These are phyloP conservation scores for Candida maris DNA, from an alignment of 805 yeast species.

Conservation along the genomic window DNA sequence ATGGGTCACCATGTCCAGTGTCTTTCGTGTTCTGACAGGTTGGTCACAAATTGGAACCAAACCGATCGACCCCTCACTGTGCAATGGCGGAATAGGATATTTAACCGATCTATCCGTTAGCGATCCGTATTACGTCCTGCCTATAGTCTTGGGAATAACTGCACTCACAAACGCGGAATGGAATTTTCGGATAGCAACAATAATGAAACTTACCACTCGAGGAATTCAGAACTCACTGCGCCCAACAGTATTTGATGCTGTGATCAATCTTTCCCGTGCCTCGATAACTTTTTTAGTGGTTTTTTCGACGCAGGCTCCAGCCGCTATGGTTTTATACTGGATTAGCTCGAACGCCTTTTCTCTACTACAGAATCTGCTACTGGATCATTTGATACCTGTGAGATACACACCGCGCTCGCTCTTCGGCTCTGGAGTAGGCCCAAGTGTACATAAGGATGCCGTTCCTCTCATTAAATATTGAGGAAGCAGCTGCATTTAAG, in stretches of 20 bases:
- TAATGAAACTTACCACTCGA: constrained; percentile 40
- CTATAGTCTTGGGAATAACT: constrained; percentile 65
- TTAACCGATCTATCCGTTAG: constrained; percentile 51
- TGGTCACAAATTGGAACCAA: constrained; percentile 42
- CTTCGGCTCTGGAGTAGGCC: constrained; percentile 9
- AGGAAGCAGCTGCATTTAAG: not conserved
- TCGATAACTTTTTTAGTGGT: constrained; percentile 81
- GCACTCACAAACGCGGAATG: constrained; percentile 80
- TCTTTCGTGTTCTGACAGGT: constrained; percentile 74
- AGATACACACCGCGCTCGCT: constrained; percentile 42
- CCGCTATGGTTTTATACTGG: constrained; percentile 86
- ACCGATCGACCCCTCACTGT: constrained; percentile 48
- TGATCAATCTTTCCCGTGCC: constrained; percentile 68
- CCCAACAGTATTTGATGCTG: constrained; percentile 57
- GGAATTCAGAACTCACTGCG: constrained; percentile 43
- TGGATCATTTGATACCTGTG: constrained; percentile 66
- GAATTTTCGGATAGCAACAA: constrained; percentile 62
- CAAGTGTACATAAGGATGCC: constrained; percentile 11
- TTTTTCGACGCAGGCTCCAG: constrained; percentile 80
- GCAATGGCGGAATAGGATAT: constrained; percentile 60
- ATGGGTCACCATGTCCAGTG: constrained; percentile 76
- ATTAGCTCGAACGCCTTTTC: constrained; percentile 79
- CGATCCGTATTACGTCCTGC: constrained; percentile 63
- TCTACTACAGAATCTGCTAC: constrained; percentile 63
- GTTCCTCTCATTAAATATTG: constrained; percentile 15